Conservation (phyloP, 257 asterid species). For the Gynochthodes officinalis region DNA sequence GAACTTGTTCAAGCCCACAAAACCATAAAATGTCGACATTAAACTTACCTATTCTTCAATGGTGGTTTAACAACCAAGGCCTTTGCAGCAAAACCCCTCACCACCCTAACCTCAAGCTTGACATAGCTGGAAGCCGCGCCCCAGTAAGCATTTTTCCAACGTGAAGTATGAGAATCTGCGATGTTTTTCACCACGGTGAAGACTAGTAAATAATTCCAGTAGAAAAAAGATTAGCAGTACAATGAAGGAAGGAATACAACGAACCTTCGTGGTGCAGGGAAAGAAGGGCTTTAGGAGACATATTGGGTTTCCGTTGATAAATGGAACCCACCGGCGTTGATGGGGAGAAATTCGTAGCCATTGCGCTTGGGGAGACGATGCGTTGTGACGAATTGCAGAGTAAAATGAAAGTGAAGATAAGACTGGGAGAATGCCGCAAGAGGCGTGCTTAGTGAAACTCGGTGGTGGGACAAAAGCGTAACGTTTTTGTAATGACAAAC, state of each 20-base stretch:
- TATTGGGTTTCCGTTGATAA: constrained; percentile 35
- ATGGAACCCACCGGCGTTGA: constrained; percentile 53
- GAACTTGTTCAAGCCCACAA: neutral
- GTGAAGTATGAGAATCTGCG: constrained; percentile 41
- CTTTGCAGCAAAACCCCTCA: constrained; percentile 38
- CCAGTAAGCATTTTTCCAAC: constrained; percentile 37
- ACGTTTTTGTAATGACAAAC: too few species aligned
- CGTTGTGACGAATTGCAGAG: constrained; percentile 17
- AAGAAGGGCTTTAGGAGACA: constrained; percentile 38
- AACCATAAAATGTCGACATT: neutral
- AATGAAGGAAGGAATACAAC: neutral
- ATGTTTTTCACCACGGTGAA: constrained; percentile 5
- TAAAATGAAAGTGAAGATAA: neutral
- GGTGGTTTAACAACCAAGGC: constrained; percentile 30
- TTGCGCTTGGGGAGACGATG: constrained; percentile 17
- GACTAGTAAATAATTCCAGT: neutral
- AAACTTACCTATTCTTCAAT: constrained; percentile 46
- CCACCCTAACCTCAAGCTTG: constrained; percentile 42
- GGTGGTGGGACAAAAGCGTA: neutral
- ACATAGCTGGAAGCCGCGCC: constrained; percentile 67
- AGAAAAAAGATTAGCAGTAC: neutral
- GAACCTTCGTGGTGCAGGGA: constrained; percentile 33
- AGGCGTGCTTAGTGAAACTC: neutral
- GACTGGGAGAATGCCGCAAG: neutral
- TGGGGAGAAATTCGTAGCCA: constrained; percentile 66